A percentile compares a stretch with the other conserved stretches of the same genome.
These are phyloP conservation scores for Botrytis pseudocinerea DNA, from an alignment of 2,329 filamentous ascomycete genomes.

Conservation along the genomic window DNA sequence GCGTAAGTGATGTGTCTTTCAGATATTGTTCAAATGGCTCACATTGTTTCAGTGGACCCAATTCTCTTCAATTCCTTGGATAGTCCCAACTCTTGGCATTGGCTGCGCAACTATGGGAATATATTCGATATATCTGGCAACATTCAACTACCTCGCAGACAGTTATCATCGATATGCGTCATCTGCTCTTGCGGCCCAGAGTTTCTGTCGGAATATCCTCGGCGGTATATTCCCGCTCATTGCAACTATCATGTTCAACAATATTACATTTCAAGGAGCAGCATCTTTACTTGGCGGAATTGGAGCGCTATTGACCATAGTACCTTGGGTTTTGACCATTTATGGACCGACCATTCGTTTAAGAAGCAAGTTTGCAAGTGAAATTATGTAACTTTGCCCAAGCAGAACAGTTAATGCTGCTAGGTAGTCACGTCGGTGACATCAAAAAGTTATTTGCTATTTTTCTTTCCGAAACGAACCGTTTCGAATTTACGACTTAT, in stretches of 20 bases:
- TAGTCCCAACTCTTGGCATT: constrained; percentile 68
- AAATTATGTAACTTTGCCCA: constrained; percentile 27
- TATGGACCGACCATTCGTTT: constrained; percentile 75
- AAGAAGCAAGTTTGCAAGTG: constrained; percentile 70
- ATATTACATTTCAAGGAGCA: constrained; percentile 69
- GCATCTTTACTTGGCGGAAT: constrained; percentile 76
- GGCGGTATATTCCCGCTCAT: constrained; percentile 81
- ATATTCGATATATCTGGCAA: constrained; percentile 80
- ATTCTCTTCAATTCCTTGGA: constrained; percentile 65
- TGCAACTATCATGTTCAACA: constrained; percentile 69
- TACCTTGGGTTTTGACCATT: constrained; percentile 85
- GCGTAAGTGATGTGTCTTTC: constrained; percentile 1
- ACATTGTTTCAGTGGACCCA: constrained; percentile 64
- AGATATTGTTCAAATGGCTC: neutral
- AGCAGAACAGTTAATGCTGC: neutral
- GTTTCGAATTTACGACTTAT: neutral
- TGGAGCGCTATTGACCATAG: constrained; percentile 62
- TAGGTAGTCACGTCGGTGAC: neutral
- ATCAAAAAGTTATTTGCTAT: neutral
- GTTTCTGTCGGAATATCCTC: constrained; percentile 80
- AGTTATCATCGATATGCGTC: constrained; percentile 83
- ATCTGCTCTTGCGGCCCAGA: constrained; percentile 83
- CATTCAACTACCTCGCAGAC: constrained; percentile 92
- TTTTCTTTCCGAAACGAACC: neutral
- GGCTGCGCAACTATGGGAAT: constrained; percentile 81